phyloP scores from a whole-genome alignment of 306 rosid genomes.

The Trifolium pratense region DNA sequence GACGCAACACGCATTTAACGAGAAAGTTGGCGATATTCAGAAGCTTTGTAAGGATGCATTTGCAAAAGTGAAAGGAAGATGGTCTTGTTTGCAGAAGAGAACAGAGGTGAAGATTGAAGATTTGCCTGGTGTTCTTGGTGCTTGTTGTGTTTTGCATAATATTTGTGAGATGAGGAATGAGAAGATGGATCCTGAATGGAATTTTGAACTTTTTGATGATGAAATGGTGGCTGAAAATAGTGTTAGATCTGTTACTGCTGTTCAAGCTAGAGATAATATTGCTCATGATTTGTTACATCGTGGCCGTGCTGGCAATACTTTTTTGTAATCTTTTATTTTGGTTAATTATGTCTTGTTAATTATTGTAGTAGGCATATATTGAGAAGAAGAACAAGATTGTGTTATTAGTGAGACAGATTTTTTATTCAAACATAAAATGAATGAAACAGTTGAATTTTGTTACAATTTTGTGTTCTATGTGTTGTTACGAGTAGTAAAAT shows the following conservation, averaged over 20 bases:
- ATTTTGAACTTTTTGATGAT: constrained; percentile 68
- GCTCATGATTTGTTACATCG: constrained; percentile 79
- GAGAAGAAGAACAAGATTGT: constrained; percentile 35
- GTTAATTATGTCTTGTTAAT: constrained; percentile 14
- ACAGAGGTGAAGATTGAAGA: constrained; percentile 84
- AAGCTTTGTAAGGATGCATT: constrained; percentile 66
- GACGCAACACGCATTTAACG: constrained; percentile 75
- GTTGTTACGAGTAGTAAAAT: background rate
- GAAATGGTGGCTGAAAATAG: constrained; percentile 61
- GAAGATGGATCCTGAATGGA: constrained; percentile 48
- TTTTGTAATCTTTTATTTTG: constrained; percentile 48
- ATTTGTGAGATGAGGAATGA: constrained; percentile 78
- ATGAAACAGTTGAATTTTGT: constrained; percentile 31
- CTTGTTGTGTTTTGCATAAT: constrained; percentile 88
- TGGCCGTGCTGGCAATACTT: constrained; percentile 65
- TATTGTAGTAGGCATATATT: constrained; percentile 31
- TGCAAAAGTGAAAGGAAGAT: constrained; percentile 68
- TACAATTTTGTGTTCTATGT: background rate
- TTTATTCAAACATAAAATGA: background rate
- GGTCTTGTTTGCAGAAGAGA: constrained; percentile 90
- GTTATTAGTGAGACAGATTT: background rate
- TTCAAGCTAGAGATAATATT: constrained; percentile 69
- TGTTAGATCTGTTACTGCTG: constrained; percentile 45
- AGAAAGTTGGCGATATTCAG: constrained; percentile 59
- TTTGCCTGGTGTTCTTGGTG: constrained; percentile 78